Conservation (phyloP, 768 basidiomycete genomes). For the Tricholoma flavovirens region DNA sequence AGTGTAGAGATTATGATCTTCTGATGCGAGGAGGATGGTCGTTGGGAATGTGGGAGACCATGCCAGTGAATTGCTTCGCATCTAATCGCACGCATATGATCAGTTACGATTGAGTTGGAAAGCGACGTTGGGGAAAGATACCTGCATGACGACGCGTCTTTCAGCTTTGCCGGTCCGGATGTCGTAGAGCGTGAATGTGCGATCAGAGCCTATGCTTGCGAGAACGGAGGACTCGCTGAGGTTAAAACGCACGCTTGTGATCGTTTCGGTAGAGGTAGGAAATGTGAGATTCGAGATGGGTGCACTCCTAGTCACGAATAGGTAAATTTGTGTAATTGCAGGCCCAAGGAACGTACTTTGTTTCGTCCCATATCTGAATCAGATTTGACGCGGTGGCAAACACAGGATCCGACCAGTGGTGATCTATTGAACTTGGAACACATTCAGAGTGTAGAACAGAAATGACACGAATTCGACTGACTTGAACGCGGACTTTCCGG, state of each 20-base stretch:
- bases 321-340: neutral
- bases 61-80: slow-evolving; percentile 83
- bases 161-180: slow-evolving; percentile 96
- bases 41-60: slow-evolving; percentile 98
- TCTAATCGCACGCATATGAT: slow-evolving; percentile 34
- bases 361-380: slow-evolving; percentile 98
- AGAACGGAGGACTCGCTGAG: slow-evolving; percentile 90
- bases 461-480: slow-evolving; percentile 27
- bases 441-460: slow-evolving; percentile 2
- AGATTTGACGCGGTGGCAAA: slow-evolving; percentile 93
- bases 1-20: slow-evolving; percentile 97
- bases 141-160: slow-evolving; percentile 85
- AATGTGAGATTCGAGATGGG: slow-evolving; percentile 85
- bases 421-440: slow-evolving; percentile 76
- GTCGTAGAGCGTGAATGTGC: slow-evolving; percentile 95
- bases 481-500: slow-evolving; percentile 91
- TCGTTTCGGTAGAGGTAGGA: slow-evolving; percentile 82
- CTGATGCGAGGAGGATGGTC: slow-evolving; percentile 86
- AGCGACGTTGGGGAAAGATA: slow-evolving; percentile 20
- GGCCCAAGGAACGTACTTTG: slow-evolving; percentile 51
- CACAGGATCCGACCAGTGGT: slow-evolving; percentile 81
- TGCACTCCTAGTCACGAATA: slow-evolving; percentile 50
- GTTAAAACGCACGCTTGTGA: slow-evolving; percentile 87
- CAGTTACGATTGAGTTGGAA: neutral
- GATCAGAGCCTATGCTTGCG: slow-evolving; percentile 91